Conservation (phyloP, 805 yeast genomes). For the Starmerella scarabaei region DNA sequence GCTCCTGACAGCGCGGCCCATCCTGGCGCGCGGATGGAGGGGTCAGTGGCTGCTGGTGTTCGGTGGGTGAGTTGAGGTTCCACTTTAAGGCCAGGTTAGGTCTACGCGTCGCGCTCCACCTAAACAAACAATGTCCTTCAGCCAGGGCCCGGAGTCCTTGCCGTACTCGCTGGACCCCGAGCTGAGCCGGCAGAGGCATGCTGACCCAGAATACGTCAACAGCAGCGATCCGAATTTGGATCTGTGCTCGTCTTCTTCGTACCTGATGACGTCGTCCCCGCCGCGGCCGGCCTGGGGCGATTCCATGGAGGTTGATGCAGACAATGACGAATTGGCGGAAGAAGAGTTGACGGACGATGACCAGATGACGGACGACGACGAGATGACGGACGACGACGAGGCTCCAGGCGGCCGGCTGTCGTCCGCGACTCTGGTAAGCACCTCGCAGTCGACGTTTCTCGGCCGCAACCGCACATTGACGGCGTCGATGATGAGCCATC, state of each 20-base stretch:
- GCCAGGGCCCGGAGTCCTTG: no score
- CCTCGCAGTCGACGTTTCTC: neutral
- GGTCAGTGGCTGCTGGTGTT: no score
- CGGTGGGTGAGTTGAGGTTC: no score
- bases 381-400: slow-evolving; percentile 6
- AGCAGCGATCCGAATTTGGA: slow-evolving; percentile 10
- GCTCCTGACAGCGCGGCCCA: slow-evolving; percentile 1
- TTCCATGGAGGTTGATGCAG: slow-evolving; percentile 1
- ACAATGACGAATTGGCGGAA: slow-evolving; percentile 7
- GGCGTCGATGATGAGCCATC: slow-evolving; percentile 3
- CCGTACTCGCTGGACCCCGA: slow-evolving; percentile 14
- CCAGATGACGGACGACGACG: slow-evolving; percentile 7
- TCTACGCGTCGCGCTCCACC: no score
- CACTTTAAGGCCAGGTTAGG: no score
- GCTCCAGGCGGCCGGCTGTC: neutral
- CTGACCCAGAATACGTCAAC: slow-evolving; percentile 11
- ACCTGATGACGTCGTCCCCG: slow-evolving; percentile 15
- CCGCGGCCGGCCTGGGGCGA: slow-evolving; percentile 5
- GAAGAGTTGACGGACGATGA: slow-evolving; percentile 7
- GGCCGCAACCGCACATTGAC: neutral
- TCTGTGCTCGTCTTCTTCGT: neutral
- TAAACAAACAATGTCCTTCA: no score
- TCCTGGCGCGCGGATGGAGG: no score
- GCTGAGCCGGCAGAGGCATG: slow-evolving; percentile 10
- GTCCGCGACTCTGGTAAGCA: neutral